Evolutionary conservation across 257 asterid species (phyloP).

Genomic region (Eucommia ulmoides): DNA sequence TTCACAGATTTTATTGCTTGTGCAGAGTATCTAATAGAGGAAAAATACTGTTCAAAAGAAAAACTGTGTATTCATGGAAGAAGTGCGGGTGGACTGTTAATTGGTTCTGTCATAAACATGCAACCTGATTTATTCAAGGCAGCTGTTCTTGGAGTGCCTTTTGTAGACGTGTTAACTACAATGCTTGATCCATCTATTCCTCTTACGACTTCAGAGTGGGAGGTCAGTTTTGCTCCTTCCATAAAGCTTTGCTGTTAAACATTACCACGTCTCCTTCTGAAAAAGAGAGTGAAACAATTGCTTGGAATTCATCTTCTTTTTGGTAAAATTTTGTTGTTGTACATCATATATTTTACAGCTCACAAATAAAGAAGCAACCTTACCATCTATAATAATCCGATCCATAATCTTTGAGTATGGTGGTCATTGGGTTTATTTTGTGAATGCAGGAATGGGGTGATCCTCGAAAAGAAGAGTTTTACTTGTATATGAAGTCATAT

Average conservation of each 20-base stretch:
- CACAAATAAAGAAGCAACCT: no score
- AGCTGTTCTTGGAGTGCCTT: slow-evolving; percentile 94
- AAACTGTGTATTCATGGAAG: slow-evolving; percentile 83
- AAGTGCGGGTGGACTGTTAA: slow-evolving; percentile 95
- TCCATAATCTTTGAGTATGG: no score
- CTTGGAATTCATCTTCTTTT: no score
- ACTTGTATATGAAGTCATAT: slow-evolving; percentile 84
- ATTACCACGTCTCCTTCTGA: no score
- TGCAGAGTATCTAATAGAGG: slow-evolving; percentile 73
- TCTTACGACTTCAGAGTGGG: slow-evolving; percentile 97
- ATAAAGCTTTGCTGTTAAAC: no score
- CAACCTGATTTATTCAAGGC: slow-evolving; percentile 85
- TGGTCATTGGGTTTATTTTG: slow-evolving; percentile 16
- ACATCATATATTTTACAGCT: no score
- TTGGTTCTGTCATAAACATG: slow-evolving; percentile 90
- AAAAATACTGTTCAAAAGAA: slow-evolving; percentile 73
- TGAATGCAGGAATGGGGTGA: slow-evolving; percentile 95
- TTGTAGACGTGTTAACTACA: slow-evolving; percentile 85
- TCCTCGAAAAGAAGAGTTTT: slow-evolving; percentile 87
- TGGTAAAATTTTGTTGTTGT: no score
- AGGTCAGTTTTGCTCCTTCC: slow-evolving; percentile 38
- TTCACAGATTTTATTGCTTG: slow-evolving; percentile 84
- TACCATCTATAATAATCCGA: no score
- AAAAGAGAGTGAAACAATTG: no score
- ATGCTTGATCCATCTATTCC: slow-evolving; percentile 99